phyloP scores from a whole-genome alignment of 2,329 filamentous ascomycete genomes.

The Fusarium stilboides region DNA sequence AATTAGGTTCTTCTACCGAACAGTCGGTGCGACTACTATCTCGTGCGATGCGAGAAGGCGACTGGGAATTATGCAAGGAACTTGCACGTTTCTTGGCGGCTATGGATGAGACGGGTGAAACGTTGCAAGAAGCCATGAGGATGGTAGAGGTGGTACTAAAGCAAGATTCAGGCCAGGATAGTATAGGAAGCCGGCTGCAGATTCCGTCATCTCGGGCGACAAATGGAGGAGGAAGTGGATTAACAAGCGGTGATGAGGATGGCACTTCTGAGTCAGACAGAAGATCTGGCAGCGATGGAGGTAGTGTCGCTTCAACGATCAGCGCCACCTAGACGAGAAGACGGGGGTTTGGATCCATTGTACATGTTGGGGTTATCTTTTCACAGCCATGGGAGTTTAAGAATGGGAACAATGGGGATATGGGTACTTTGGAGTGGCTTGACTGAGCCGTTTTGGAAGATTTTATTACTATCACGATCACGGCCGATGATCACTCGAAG shows the following conservation, averaged over 20 bases:
- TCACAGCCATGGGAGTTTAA: conserved; percentile 32
- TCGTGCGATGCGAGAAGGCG: conserved; percentile 84
- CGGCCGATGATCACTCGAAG: not conserved
- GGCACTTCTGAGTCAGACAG: conserved; percentile 55
- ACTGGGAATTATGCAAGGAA: conserved; percentile 97
- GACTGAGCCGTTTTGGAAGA: conserved; percentile 5
- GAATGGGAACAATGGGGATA: conserved; percentile 21
- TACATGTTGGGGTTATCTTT: conserved; percentile 18
- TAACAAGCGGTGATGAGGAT: conserved; percentile 54
- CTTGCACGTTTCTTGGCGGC: conserved; percentile 95
- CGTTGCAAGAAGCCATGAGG: conserved; percentile 80
- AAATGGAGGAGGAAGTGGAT: conserved; percentile 52
- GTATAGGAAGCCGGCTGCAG: conserved; percentile 51
- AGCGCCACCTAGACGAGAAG: conserved; percentile 45
- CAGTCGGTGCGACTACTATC: conserved; percentile 86
- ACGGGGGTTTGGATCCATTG: conserved; percentile 16
- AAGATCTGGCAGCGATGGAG: conserved; percentile 56
- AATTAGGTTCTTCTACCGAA: conserved; percentile 77
- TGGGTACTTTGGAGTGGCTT: conserved; percentile 20
- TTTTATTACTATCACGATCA: not conserved
- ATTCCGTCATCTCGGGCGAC: conserved; percentile 51
- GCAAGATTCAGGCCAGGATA: conserved; percentile 50
- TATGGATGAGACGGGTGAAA: conserved; percentile 88
- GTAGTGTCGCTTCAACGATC: conserved; percentile 56
- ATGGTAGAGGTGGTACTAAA: conserved; percentile 65